These are phyloP conservation scores for Zhuliangozyma parablackwelliae DNA, from an alignment of 1,139 yeast genomes.

Conservation along the genomic window DNA sequence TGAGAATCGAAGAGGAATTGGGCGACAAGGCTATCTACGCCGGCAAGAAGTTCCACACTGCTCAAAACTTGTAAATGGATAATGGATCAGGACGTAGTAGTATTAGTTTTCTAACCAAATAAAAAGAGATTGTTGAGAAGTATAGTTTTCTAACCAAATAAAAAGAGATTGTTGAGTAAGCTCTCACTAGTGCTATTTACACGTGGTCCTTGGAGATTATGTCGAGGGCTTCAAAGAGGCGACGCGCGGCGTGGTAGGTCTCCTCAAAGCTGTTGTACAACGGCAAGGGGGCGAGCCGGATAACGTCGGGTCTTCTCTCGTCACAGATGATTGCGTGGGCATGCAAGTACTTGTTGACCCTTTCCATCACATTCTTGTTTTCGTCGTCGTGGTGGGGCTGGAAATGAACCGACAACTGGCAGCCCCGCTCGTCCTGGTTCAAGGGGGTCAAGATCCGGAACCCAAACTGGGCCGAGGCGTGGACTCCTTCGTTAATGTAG, in stretches of 20 bases:
- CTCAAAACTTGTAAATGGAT: conserved; percentile 25
- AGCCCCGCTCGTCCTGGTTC: conserved; percentile 58
- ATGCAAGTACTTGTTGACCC: conserved; percentile 47
- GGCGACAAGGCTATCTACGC: conserved; percentile 95
- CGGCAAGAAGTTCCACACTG: conserved; percentile 76
- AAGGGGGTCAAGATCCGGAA: conserved; percentile 75
- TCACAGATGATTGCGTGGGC: conserved; percentile 72
- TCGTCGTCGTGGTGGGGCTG: conserved; percentile 43
- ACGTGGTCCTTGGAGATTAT: conserved; percentile 6
- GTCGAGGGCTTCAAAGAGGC: conserved; percentile 40
- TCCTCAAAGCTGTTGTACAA: conserved; percentile 76
- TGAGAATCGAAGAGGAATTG: conserved; percentile 95
- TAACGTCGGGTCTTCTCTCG: conserved; percentile 85
- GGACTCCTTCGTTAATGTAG: conserved; percentile 31
- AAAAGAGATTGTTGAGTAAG: background rate
- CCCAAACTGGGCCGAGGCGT: conserved; percentile 24
- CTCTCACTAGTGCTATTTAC: background rate
- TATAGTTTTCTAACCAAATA: background rate
- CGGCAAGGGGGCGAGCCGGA: conserved; percentile 80
- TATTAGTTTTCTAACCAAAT: background rate
- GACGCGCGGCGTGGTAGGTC: conserved; percentile 42
- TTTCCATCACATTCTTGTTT: conserved; percentile 54
- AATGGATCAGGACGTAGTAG: background rate
- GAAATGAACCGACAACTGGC: conserved; percentile 75
- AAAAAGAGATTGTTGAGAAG: background rate